A percentile compares a stretch with the other conserved stretches of the same genome.
Conservation (phyloP, 1,284 basidiomycete genomes). For the Xerocomus amazonicus region DNA sequence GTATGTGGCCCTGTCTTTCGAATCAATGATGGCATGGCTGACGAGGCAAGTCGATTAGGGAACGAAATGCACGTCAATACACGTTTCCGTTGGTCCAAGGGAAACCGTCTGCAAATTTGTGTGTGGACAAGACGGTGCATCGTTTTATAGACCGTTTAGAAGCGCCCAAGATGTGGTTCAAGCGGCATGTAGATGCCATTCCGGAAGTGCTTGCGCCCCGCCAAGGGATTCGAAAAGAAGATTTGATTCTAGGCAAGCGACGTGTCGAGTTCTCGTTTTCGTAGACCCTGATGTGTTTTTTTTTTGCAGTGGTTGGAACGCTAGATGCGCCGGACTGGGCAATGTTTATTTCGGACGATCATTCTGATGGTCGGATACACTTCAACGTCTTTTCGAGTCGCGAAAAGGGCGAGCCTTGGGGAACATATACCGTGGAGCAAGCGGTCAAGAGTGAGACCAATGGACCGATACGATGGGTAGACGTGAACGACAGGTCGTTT, state of each 20-base stretch:
- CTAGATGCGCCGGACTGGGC: constrained; percentile 66
- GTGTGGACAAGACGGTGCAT: constrained; percentile 65
- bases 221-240: constrained; percentile 63
- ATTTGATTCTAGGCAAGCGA: constrained; percentile 61
- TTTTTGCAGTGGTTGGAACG: constrained; percentile 59
- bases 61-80: constrained; percentile 50
- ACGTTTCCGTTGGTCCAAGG: constrained; percentile 58
- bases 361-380: constrained; percentile 58
- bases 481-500: constrained; percentile 37
- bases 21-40: not conserved
- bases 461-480: constrained; percentile 41
- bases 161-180: constrained; percentile 69
- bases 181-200: constrained; percentile 62
- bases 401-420: constrained; percentile 56
- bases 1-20: constrained; percentile 27
- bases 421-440: constrained; percentile 58
- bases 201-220: constrained; percentile 50
- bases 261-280: not conserved
- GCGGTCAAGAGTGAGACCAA: constrained; percentile 36
- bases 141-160: constrained; percentile 59
- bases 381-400: constrained; percentile 63
- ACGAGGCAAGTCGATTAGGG: constrained; percentile 32
- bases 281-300: constrained; percentile 1
- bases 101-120: constrained; percentile 62
- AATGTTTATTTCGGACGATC: constrained; percentile 64